Evolutionary conservation across 2,329 filamentous ascomycete genomes (phyloP), one percentile per base, ranked within the genome.

Genomic region (Penicillium occitanis): DNA sequence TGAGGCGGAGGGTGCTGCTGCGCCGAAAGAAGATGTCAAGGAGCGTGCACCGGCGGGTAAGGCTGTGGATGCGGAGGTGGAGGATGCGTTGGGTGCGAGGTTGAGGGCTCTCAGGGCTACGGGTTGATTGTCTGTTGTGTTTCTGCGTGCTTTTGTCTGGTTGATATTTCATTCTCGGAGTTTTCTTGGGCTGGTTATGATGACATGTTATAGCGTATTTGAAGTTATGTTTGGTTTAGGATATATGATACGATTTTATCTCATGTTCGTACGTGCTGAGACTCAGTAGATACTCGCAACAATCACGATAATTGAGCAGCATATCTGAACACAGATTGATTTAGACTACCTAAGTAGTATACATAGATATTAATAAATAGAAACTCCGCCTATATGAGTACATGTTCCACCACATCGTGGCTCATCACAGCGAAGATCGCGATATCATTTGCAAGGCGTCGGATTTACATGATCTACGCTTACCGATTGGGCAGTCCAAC

Each of bases 31-130:
- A 61, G 79, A 82, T 40, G 77, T 79, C 5, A 78, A 76, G 55
- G 78, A 79, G 67, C 75, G 75, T 25, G 25, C 25, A 2, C 25
- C 25, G 25, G 25, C 25, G 30, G 11, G 30, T 14, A 67, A 67
- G 28, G 72, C 74, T 64, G 74, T 74, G 40, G 76, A 80, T 67
- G 69, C 75, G 6, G 77, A 79, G 30, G 71, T 77, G 3, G 79
- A 80, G 70, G 79, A 81, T 72, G 79, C 78, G 2, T 67, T 81
- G 59, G 78, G 76, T 40, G 78, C 77, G 19, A 74, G 79, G 66
- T 67, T 81, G 67, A 73, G 77, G 67, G 79, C 79, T 61, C 70
- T 81, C 59, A 71, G 79, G 65, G 78, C 78, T 61, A 77, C 73
- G 35, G 76, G 71, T 67, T 78, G 63, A 73, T 65, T 35, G 5